Percentiles rank a stretch among this genome's conserved stretches.
Conservation (phyloP, 257 asterid genomes). For the Solanum peruvianum region DNA sequence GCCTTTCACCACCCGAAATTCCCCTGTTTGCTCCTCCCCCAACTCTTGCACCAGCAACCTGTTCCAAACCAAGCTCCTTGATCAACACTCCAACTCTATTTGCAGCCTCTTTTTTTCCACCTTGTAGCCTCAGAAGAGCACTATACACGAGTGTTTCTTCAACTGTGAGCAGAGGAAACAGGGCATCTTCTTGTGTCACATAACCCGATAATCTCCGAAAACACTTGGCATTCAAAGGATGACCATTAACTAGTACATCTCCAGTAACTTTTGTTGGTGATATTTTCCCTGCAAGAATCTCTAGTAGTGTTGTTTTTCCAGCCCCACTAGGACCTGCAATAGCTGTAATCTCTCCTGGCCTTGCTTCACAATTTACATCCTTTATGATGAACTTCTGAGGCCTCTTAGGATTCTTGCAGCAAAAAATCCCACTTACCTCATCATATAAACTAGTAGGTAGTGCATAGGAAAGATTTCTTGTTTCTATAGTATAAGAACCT, state of each 20-base stretch:
- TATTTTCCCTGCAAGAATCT: constrained; percentile 57
- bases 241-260: constrained; percentile 37
- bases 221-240: constrained; percentile 13
- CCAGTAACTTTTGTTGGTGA: constrained; percentile 44
- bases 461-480: constrained; percentile 46
- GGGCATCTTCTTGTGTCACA: constrained; percentile 69
- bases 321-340: constrained; percentile 95
- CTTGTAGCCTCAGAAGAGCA: constrained; percentile 56
- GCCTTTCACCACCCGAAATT: constrained; percentile 79
- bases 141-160: constrained; percentile 68
- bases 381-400: constrained; percentile 34
- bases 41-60: constrained; percentile 38
- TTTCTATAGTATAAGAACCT: constrained; percentile 28
- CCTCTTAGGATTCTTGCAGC: constrained; percentile 5
- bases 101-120: constrained; percentile 18
- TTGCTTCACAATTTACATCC: constrained; percentile 52
- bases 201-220: constrained; percentile 54
- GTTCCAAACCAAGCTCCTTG: constrained; percentile 61
- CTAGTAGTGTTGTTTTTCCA: constrained; percentile 70
- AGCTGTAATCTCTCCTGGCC: constrained; percentile 69
- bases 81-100: constrained; percentile 35
- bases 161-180: constrained; percentile 70
- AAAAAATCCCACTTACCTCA: constrained; percentile 12
- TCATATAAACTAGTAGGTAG: constrained; percentile 3
- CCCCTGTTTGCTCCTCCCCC: constrained; percentile 49